Percentiles rank a stretch among this genome's conserved stretches.
These are phyloP conservation scores for Penicillium angulare DNA, from an alignment of 495 filamentous ascomycete species.

Conservation along the genomic window DNA sequence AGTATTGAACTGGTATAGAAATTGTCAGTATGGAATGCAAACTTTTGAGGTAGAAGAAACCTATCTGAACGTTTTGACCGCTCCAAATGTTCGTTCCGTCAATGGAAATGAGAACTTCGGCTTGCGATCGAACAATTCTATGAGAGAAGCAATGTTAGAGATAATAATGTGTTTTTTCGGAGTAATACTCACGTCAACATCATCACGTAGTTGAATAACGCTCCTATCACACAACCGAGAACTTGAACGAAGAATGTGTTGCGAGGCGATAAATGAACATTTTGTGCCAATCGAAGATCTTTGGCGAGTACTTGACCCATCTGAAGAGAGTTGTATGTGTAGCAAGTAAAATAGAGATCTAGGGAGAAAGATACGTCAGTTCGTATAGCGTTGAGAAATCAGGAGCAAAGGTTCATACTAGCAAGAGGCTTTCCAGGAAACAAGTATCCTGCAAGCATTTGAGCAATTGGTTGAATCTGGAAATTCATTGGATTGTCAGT, in stretches of 20 bases:
- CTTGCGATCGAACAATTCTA: constrained; percentile 32
- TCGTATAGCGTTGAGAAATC: too few relatives aligned
- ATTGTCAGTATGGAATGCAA: neutral
- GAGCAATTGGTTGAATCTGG: constrained; percentile 28
- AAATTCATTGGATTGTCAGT: neutral
- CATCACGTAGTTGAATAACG: constrained; percentile 39
- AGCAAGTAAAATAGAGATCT: constrained; percentile 28
- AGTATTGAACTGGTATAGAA: constrained; percentile 8
- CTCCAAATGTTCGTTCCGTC: constrained; percentile 43
- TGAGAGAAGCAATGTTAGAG: neutral
- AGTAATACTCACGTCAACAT: constrained; percentile 21
- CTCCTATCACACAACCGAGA: constrained; percentile 33
- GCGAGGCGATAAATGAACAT: constrained; percentile 30
- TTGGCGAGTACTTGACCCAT: constrained; percentile 28
- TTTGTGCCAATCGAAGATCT: constrained; percentile 42
- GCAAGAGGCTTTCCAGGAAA: constrained; percentile 32
- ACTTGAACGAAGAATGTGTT: constrained; percentile 36
- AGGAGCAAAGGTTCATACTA: too few relatives aligned
- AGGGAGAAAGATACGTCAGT: neutral
- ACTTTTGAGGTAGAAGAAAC: neutral
- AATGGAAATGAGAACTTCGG: constrained; percentile 27
- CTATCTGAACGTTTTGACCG: constrained; percentile 31
- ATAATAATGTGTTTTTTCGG: neutral
- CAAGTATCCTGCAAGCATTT: constrained; percentile 40
- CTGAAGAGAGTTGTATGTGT: constrained; percentile 29